A percentile compares a stretch with the other conserved stretches of the same genome.
Conservation (phyloP, 495 filamentous ascomycete species). For the Rhizodiscina lignyota region DNA sequence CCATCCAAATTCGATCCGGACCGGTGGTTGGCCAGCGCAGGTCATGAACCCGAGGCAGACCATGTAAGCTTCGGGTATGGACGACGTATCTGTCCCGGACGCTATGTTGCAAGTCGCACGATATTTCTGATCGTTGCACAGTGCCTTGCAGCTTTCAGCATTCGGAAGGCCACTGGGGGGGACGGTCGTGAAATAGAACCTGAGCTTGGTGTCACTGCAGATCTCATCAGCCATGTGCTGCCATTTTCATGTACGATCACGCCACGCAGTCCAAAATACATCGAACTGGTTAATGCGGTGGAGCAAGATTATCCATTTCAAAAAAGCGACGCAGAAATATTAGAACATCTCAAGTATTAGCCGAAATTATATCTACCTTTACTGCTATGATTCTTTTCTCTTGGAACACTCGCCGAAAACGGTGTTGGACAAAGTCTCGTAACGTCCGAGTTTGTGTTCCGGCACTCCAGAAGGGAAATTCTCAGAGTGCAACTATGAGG, state of each 20-base stretch:
- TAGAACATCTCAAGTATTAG: no score
- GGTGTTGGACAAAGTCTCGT: no score
- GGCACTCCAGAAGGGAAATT: no score
- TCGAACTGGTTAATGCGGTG: neutral
- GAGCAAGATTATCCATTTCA: neutral
- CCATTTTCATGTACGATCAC: neutral
- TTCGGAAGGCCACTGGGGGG: constrained; percentile 1
- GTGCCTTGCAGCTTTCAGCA: constrained; percentile 2
- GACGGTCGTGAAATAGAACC: neutral
- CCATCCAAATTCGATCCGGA: neutral
- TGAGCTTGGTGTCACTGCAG: neutral
- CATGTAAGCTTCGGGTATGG: constrained; percentile 2
- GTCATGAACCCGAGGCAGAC: constrained; percentile 1
- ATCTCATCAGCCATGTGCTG: neutral
- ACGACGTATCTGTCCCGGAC: constrained; percentile 4
- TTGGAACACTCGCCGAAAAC: no score
- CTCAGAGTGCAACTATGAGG: no score
- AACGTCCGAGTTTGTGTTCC: no score
- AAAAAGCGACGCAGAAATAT: neutral
- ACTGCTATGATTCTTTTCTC: no score
- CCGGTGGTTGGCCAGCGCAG: neutral
- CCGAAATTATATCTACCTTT: no score
- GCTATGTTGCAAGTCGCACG: constrained; percentile 1
- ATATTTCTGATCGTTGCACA: constrained; percentile 4
- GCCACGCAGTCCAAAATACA: neutral